Percentiles rank a stretch among this genome's conserved stretches.
These are phyloP conservation scores for Viola pubescens DNA, from an alignment of 441 rosid genomes.

Conservation along the genomic window DNA sequence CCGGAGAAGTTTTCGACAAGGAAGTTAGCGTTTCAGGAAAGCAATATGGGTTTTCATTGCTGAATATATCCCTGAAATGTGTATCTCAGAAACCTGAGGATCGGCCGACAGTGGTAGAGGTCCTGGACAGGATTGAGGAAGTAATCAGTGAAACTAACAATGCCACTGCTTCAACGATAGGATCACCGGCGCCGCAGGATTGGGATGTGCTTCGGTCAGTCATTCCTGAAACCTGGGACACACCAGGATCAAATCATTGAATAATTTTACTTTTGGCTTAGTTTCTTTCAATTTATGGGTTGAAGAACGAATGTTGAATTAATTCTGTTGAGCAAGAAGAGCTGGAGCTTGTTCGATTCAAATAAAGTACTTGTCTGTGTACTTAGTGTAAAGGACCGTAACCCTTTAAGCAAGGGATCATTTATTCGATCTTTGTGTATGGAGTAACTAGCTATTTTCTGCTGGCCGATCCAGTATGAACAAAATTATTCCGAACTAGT, in stretches of 20 bases:
- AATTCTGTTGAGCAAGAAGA: too few relatives aligned
- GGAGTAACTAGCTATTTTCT: too few relatives aligned
- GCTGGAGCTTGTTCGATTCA: too few relatives aligned
- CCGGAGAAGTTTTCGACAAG: constrained; percentile 60
- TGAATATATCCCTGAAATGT: constrained; percentile 43
- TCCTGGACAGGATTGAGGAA: constrained; percentile 42
- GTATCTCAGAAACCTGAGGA: constrained; percentile 34
- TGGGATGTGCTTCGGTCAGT: constrained; percentile 38
- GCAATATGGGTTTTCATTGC: constrained; percentile 49
- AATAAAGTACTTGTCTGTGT: too few relatives aligned
- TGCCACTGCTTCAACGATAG: constrained; percentile 25
- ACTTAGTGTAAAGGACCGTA: too few relatives aligned
- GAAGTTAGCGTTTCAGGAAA: constrained; percentile 30
- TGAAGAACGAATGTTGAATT: too few relatives aligned
- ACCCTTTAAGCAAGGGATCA: too few relatives aligned
- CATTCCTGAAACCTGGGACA: constrained; percentile 48
- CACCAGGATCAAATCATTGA: constrained; percentile 44
- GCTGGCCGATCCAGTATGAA: too few relatives aligned
- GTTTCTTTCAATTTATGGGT: too few relatives aligned
- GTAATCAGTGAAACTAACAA: constrained; percentile 24
- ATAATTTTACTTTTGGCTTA: too few relatives aligned
- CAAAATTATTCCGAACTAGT: too few relatives aligned
- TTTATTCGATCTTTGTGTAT: too few relatives aligned
- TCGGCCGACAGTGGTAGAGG: constrained; percentile 34
- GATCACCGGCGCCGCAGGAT: constrained; percentile 24